Base-by-base conservation (phyloP, 139 green algal species). In the Volvox reticuliferus region DNA sequence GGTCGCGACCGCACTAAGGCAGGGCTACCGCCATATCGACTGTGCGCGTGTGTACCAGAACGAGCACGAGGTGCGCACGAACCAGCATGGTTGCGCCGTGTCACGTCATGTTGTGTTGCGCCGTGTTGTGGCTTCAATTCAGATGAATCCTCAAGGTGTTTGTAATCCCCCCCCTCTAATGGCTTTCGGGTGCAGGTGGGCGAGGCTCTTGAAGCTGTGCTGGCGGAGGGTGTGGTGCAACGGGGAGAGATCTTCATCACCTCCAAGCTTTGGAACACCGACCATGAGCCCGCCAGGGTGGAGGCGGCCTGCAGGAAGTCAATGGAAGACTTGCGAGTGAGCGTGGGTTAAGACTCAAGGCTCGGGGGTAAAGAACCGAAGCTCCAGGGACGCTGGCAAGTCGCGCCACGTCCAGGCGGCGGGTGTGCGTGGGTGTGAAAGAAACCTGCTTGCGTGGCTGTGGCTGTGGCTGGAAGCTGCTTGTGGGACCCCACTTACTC, bases 161-260 rank as follows among this genome's bases (percentile, higher is more conserved):
- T 55, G 44, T 55, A 55, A 55, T 9, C 44, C 44, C 9, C 44
- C 44, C 44, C 44, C 44, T 14, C 44, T 55, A 9, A 55, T 9
- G 44, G 44, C 44, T 55, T 9, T 55, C 44, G 44, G 65, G 6
- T 2, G 21, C 91, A 95, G 93, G 91, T 96, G 37, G 95, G 95
- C 36, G 88, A 93, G 79, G 95, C 93, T n/a, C 79, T 97, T 14
- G 26, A 65, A 9, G 85, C 84, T 28, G 73, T 95, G 18, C 62
- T 96, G 16, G 28, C 44, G 1, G 91, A 95, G 86, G 95, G 95
- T 21, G 89, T 93, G 32, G 89, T 98, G 35, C 82, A 73, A 33
- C 92, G 96, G 0, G 82, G 92, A 22, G 92, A 98, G 36, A 75
- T 98, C 1, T 97, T 95, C 92, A 91, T 98, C 71, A 97, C 95